Evolutionary conservation across 345 rosid species (phyloP).

Genomic region (Erodium maritimum): DNA sequence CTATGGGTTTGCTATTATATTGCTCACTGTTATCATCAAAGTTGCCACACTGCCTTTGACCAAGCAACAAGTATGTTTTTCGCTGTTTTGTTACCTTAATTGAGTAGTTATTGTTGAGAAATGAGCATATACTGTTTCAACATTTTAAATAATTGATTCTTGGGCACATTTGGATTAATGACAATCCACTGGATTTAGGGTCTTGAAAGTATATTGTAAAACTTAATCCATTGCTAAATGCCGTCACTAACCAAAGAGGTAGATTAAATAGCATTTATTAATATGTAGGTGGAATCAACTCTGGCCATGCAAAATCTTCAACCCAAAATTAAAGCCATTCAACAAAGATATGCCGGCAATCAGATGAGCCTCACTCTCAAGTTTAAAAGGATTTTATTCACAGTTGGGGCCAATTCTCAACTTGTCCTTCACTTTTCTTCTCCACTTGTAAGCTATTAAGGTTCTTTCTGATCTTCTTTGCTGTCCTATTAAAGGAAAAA

Average conservation of each 20-base stretch:
- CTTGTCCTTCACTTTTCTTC: no score
- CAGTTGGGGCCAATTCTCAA: no score
- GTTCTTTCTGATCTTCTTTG: conserved; percentile 5
- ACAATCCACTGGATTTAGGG: no score
- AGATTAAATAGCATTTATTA: not conserved
- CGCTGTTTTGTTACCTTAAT: not conserved
- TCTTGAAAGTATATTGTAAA: not conserved
- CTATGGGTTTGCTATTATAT: conserved; percentile 85
- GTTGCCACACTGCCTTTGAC: conserved; percentile 74
- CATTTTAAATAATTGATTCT: no score
- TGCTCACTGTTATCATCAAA: conserved; percentile 80
- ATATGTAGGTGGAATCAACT: conserved; percentile 80
- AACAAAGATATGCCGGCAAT: conserved; percentile 92
- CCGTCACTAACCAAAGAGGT: not conserved
- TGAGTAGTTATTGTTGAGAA: not conserved
- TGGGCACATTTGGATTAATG: no score
- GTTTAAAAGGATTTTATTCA: no score
- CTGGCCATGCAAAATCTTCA: conserved; percentile 96
- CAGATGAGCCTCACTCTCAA: conserved; percentile 43
- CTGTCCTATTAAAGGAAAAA: conserved; percentile 49
- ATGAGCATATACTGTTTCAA: no score
- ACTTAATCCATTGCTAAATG: conserved; percentile 2
- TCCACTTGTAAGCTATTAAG: no score
- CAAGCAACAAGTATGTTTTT: conserved; percentile 57
- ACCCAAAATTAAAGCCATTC: conserved; percentile 93